These are phyloP conservation scores for Cadophora luteo-olivacea DNA, from an alignment of 2,329 filamentous ascomycete species.

Conservation along the genomic window DNA sequence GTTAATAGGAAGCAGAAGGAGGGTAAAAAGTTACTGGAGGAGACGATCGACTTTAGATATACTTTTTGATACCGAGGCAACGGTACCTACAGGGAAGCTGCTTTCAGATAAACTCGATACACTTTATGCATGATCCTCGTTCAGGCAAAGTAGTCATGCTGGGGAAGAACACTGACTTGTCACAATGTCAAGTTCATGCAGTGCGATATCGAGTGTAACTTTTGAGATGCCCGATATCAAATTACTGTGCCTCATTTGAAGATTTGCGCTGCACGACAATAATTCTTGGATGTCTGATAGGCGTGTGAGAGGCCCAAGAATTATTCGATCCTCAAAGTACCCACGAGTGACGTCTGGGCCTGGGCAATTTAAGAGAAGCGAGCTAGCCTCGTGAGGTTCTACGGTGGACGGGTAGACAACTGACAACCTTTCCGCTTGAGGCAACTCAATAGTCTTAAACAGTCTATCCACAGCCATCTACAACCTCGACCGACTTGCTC, in stretches of 20 bases:
- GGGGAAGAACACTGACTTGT: background rate
- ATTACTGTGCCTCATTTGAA: background rate
- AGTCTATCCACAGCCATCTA: conserved; percentile 19
- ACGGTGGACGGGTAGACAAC: conserved; percentile 16
- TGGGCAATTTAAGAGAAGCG: conserved; percentile 9
- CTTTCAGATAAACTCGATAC: conserved; percentile 25
- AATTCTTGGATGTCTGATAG: background rate
- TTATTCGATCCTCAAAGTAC: background rate
- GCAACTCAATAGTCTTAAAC: conserved; percentile 19
- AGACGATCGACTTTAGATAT: conserved; percentile 40
- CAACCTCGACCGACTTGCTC: conserved; percentile 12
- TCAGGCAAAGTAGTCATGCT: conserved; percentile 14
- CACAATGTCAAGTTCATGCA: conserved; percentile 7
- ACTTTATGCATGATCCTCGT: conserved; percentile 26
- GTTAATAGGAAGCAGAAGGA: conserved; percentile 56
- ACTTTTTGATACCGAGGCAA: conserved; percentile 36
- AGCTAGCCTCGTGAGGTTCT: conserved; percentile 19
- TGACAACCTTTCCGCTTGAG: conserved; percentile 16
- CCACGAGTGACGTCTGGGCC: conserved; percentile 12
- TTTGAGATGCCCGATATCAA: background rate
- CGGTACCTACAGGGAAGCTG: conserved; percentile 12
- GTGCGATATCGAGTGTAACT: background rate
- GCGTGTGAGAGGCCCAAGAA: background rate
- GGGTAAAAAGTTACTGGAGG: conserved; percentile 57
- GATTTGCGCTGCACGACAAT: background rate